Percentiles rank a stretch among this genome's conserved stretches.
Conservation (phyloP, 75 land plant species). For the Selaginella moellendorffii region DNA sequence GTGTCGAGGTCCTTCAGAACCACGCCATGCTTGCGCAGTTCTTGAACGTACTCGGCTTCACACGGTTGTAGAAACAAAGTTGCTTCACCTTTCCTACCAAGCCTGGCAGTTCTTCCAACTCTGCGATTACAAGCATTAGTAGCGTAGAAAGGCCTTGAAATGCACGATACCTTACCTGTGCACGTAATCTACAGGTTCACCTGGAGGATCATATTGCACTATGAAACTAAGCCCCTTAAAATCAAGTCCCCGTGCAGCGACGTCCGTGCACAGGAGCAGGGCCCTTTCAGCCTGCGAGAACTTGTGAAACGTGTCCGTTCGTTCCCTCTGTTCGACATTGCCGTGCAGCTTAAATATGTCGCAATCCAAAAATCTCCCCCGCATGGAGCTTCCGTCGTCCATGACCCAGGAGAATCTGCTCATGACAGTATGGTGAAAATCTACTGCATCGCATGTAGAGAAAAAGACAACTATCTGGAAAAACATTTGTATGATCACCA, state of each 20-base stretch:
- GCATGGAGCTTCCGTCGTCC: constrained; percentile 19
- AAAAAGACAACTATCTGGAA: constrained; percentile 81
- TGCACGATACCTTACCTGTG: constrained; percentile 91
- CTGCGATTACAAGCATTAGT: no score
- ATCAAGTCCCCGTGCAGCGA: constrained; percentile 89
- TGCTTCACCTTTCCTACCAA: constrained; percentile 86
- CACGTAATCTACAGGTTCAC: constrained; percentile 91
- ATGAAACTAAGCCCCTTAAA: constrained; percentile 74
- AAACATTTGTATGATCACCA: constrained; percentile 9
- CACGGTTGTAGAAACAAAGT: constrained; percentile 71
- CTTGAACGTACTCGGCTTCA: constrained; percentile 72
- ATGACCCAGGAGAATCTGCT: constrained; percentile 52
- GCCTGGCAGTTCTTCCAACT: constrained; percentile 94
- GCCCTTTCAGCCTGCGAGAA: constrained; percentile 60
- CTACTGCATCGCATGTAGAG: constrained; percentile 94
- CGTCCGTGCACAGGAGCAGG: constrained; percentile 80
- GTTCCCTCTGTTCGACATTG: constrained; percentile 72
- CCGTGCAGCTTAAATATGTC: constrained; percentile 67
- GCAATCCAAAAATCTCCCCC: constrained; percentile 38
- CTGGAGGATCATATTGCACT: constrained; percentile 93
- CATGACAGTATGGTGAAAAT: constrained; percentile 63
- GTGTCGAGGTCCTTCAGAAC: constrained; percentile 53
- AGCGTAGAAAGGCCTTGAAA: no score
- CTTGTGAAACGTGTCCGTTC: constrained; percentile 46
- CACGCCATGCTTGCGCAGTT: constrained; percentile 70